Conservation (phyloP, 2,329 filamentous ascomycete genomes). For the Fusarium penzigii region DNA sequence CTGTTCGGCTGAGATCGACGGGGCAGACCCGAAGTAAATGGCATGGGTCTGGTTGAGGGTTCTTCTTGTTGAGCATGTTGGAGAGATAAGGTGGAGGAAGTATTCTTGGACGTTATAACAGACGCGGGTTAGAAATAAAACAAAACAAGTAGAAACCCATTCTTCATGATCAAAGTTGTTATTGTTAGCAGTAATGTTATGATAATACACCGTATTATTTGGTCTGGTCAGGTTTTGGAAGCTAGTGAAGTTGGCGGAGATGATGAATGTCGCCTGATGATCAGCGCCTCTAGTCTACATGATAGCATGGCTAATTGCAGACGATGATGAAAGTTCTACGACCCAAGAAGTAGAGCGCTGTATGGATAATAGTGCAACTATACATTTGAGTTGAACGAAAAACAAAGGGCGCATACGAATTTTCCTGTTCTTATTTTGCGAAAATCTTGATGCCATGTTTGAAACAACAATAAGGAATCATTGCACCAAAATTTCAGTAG, state of each 20-base stretch:
- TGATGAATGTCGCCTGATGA: constrained; percentile 3
- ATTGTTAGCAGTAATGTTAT: too few relatives aligned
- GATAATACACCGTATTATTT: too few relatives aligned
- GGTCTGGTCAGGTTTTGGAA: neutral
- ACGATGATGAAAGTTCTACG: neutral
- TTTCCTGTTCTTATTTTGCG: too few relatives aligned
- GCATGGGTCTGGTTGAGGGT: too few relatives aligned
- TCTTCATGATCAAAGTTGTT: too few relatives aligned
- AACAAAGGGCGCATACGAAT: neutral
- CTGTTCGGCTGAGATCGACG: constrained; percentile 4
- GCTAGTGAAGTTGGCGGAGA: neutral
- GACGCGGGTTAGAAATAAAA: too few relatives aligned
- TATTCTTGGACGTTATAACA: too few relatives aligned
- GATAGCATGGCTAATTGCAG: neutral
- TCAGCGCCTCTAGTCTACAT: constrained; percentile 1
- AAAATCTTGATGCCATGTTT: too few relatives aligned
- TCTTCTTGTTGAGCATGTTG: constrained; percentile 4
- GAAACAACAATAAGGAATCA: too few relatives aligned
- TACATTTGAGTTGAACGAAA: neutral
- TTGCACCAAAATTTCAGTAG: too few relatives aligned
- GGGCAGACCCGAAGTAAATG: too few relatives aligned
- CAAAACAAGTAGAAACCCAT: too few relatives aligned
- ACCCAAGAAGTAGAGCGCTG: neutral
- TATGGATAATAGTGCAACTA: neutral
- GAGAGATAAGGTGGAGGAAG: neutral